These are phyloP conservation scores for Haberlea rhodopensis DNA, from an alignment of 257 asterid genomes.

Conservation along the genomic window DNA sequence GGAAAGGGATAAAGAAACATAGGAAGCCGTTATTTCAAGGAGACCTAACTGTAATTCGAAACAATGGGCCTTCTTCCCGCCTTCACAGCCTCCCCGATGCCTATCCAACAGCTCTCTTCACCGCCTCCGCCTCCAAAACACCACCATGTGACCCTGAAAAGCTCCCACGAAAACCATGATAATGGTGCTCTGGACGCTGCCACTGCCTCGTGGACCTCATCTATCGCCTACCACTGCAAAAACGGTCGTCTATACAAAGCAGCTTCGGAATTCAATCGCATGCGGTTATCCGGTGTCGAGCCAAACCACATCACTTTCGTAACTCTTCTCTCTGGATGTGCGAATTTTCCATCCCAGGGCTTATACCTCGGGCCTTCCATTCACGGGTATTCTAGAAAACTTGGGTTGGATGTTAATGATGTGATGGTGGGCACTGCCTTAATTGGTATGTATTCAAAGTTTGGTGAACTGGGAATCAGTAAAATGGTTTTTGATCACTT, in stretches of 20 bases:
- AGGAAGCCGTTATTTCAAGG: neutral
- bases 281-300: slow-evolving; percentile 54
- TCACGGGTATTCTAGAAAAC: slow-evolving; percentile 59
- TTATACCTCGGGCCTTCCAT: slow-evolving; percentile 39
- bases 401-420: slow-evolving; percentile 48
- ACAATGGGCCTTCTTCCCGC: slow-evolving; percentile 50
- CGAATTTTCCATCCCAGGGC: slow-evolving; percentile 51
- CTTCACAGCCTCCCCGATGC: slow-evolving; percentile 20
- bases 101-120: slow-evolving; percentile 18
- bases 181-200: slow-evolving; percentile 25
- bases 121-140: slow-evolving; percentile 30
- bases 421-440: slow-evolving; percentile 73
- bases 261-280: slow-evolving; percentile 40
- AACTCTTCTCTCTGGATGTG: slow-evolving; percentile 67
- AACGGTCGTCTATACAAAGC: slow-evolving; percentile 56
- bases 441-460: slow-evolving; percentile 65
- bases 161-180: slow-evolving; percentile 15
- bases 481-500: slow-evolving; percentile 53
- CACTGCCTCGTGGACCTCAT: slow-evolving; percentile 72
- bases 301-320: slow-evolving; percentile 61
- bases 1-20: too few relatives aligned
- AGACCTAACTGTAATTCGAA: slow-evolving; percentile 31
- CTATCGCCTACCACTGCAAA: slow-evolving; percentile 60
- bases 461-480: slow-evolving; percentile 44
- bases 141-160: slow-evolving; percentile 17